A percentile compares a stretch with the other conserved stretches of the same genome.
These are phyloP conservation scores for Penicillium psychrosexuale DNA, from an alignment of 2,329 filamentous ascomycete species.

Conservation along the genomic window DNA sequence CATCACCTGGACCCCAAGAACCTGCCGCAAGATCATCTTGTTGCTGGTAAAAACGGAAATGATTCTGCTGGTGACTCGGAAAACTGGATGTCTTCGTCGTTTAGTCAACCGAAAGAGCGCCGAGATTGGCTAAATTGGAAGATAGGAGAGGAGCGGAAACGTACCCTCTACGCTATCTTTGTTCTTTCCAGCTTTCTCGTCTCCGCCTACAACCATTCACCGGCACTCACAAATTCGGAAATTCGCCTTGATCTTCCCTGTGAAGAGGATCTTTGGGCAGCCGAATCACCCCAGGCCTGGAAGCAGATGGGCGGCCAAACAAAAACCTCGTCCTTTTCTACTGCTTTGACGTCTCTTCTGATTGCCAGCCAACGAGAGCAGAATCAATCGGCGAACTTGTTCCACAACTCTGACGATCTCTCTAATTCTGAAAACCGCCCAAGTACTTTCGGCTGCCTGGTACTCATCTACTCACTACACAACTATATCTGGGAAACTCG, in stretches of 20 bases:
- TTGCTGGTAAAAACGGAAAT: constrained; percentile 54
- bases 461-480: constrained; percentile 90
- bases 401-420: constrained; percentile 52
- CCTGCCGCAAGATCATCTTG: constrained; percentile 41
- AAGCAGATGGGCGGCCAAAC: constrained; percentile 70
- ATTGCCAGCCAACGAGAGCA: constrained; percentile 67
- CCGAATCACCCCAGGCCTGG: constrained; percentile 79
- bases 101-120: constrained; percentile 34
- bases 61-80: constrained; percentile 46
- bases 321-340: constrained; percentile 73
- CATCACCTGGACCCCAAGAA: constrained; percentile 41
- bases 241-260: constrained; percentile 86
- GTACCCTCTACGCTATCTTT: constrained; percentile 88
- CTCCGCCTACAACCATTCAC: constrained; percentile 88
- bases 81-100: constrained; percentile 37
- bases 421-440: constrained; percentile 66
- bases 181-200: constrained; percentile 86
- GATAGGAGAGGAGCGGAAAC: constrained; percentile 80
- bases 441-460: constrained; percentile 86
- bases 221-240: constrained; percentile 89
- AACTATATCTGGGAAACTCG: constrained; percentile 99
- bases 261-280: constrained; percentile 86
- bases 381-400: constrained; percentile 39
- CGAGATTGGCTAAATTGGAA: constrained; percentile 87
- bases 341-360: constrained; percentile 75